phyloP scores from a whole-genome alignment of 768 basidiomycete genomes.

The Suillus clintonianus region DNA sequence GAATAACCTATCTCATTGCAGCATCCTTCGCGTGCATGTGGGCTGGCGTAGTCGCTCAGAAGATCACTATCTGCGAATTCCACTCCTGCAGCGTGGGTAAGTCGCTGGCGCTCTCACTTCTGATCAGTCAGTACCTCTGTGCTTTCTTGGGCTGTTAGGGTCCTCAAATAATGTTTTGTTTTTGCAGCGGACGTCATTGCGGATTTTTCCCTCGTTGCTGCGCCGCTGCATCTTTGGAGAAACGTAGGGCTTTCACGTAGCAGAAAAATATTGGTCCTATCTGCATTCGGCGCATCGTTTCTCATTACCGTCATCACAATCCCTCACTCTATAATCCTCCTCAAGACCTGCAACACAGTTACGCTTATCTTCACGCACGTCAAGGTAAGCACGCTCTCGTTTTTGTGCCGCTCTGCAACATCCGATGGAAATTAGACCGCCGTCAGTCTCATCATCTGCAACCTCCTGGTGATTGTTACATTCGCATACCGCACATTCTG shows the following conservation, averaged over 20 bases:
- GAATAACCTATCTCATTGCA: slow-evolving; percentile 8
- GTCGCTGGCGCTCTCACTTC: slow-evolving; percentile 15
- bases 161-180: background rate
- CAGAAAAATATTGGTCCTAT: slow-evolving; percentile 19
- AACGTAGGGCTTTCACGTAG: slow-evolving; percentile 5
- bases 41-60: slow-evolving; percentile 19
- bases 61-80: slow-evolving; percentile 7
- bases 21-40: slow-evolving; percentile 25
- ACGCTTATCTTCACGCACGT: slow-evolving; percentile 21
- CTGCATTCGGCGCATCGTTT: slow-evolving; percentile 20
- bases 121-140: slow-evolving; percentile 20
- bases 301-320: slow-evolving; percentile 20
- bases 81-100: slow-evolving; percentile 1
- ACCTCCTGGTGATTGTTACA: slow-evolving; percentile 25
- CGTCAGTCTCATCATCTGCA: slow-evolving; percentile 25
- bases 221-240: slow-evolving; percentile 18
- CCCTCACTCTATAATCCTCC: slow-evolving; percentile 14
- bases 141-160: background rate
- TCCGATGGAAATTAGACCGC: slow-evolving; percentile 16
- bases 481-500: slow-evolving; percentile 17
- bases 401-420: background rate
- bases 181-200: slow-evolving; percentile 21
- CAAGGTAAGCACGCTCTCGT: slow-evolving; percentile 17
- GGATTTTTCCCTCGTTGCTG: slow-evolving; percentile 16
- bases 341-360: background rate